Percentiles rank a stretch among this genome's conserved stretches.
phyloP scores from a whole-genome alignment of 371 early-diverging fungal species.

The Cladochytrium tenue region DNA sequence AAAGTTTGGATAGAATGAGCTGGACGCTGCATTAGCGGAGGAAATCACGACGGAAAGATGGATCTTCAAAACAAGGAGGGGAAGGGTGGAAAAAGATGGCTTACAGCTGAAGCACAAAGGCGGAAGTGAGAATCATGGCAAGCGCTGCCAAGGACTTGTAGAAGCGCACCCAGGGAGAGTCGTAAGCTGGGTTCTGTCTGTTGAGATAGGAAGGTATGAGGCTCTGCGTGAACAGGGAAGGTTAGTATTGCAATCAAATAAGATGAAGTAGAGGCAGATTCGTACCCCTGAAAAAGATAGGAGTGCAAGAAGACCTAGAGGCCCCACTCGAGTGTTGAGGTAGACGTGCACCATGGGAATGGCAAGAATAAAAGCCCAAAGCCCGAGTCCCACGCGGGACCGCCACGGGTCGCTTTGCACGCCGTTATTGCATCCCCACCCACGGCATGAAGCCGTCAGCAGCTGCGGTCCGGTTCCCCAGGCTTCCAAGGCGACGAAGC shows the following conservation, averaged over 20 bases:
- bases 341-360: slow-evolving; percentile 18
- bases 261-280: not conserved
- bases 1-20: slow-evolving; percentile 27
- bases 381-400: slow-evolving; percentile 8
- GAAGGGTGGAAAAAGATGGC: not conserved
- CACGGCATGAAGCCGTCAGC: not conserved
- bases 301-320: slow-evolving; percentile 21
- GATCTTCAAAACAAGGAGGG: too few species aligned
- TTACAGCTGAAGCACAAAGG: slow-evolving; percentile 21
- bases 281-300: slow-evolving; percentile 21
- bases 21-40: not conserved
- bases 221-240: not conserved
- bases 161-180: slow-evolving; percentile 13
- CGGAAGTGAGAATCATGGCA: slow-evolving; percentile 19
- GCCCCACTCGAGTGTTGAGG: not conserved
- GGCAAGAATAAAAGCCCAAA: not conserved
- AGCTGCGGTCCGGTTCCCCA: slow-evolving; percentile 8
- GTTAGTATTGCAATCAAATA: not conserved
- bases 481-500: slow-evolving; percentile 12
- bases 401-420: not conserved
- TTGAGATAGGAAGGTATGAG: slow-evolving; percentile 11
- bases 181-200: slow-evolving; percentile 23
- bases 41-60: too few species aligned
- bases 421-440: not conserved
- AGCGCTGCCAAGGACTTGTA: slow-evolving; percentile 18